Evolutionary conservation across 768 basidiomycete species (phyloP).

Genomic region (Ramaria sp.): DNA sequence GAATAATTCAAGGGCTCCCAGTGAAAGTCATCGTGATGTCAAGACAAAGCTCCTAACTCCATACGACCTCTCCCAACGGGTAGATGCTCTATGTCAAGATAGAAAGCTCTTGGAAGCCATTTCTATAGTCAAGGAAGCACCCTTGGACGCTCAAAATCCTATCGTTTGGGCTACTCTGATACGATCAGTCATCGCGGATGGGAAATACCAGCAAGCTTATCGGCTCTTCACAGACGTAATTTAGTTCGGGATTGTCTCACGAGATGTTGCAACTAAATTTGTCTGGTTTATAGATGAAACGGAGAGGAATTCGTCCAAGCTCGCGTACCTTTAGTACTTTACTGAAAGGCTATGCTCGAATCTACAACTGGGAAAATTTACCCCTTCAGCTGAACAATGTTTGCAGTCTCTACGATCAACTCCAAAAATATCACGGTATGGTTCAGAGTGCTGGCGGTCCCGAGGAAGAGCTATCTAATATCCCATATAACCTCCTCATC

Average conservation of each 20-base stretch:
- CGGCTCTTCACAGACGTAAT: slow-evolving; percentile 61
- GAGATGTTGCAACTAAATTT: neutral
- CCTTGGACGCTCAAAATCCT: slow-evolving; percentile 63
- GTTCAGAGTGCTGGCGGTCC: slow-evolving; percentile 36
- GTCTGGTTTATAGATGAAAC: slow-evolving; percentile 55
- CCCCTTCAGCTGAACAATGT: slow-evolving; percentile 53
- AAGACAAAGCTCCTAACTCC: slow-evolving; percentile 10
- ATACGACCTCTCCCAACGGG: slow-evolving; percentile 11
- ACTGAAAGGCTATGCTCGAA: slow-evolving; percentile 49
- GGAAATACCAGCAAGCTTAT: slow-evolving; percentile 49
- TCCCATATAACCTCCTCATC: slow-evolving; percentile 46
- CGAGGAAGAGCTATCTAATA: slow-evolving; percentile 35
- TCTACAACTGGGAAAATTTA: slow-evolving; percentile 48
- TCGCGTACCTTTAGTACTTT: slow-evolving; percentile 58
- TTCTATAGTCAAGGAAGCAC: slow-evolving; percentile 52
- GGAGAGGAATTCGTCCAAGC: slow-evolving; percentile 64
- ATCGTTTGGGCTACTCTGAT: slow-evolving; percentile 76
- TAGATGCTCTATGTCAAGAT: slow-evolving; percentile 33
- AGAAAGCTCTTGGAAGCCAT: slow-evolving; percentile 55
- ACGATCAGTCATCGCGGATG: slow-evolving; percentile 45
- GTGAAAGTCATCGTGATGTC: neutral
- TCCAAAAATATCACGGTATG: slow-evolving; percentile 36
- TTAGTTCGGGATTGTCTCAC: slow-evolving; percentile 11
- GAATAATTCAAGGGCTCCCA: neutral
- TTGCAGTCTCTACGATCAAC: slow-evolving; percentile 49